phyloP scores from a whole-genome alignment of 2,329 filamentous ascomycete genomes.

The Graphilbum ipis-grandicollis region DNA sequence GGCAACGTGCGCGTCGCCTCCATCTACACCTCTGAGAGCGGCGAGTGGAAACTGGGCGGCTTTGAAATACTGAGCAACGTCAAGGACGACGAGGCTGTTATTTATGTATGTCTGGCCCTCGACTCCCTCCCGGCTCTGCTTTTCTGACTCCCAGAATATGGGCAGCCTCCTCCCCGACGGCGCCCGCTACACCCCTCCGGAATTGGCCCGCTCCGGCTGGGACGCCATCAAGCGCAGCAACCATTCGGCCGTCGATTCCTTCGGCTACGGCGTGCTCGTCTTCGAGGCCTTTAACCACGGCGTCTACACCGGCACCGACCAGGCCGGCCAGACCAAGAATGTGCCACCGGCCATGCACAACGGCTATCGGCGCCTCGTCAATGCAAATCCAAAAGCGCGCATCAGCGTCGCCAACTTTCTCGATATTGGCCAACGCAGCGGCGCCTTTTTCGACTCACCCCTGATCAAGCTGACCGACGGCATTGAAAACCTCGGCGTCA shows the following conservation, averaged over 20 bases:
- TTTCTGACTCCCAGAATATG: slow-evolving; percentile 41
- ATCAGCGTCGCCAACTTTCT: slow-evolving; percentile 73
- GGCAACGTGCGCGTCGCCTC: slow-evolving; percentile 73
- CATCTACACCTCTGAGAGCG: slow-evolving; percentile 85
- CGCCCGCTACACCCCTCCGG: slow-evolving; percentile 69
- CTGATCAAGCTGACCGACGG: slow-evolving; percentile 85
- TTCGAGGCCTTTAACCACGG: slow-evolving; percentile 80
- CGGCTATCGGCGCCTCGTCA: slow-evolving; percentile 77
- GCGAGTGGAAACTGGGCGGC: slow-evolving; percentile 92
- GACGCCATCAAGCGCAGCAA: slow-evolving; percentile 73
- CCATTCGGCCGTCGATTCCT: slow-evolving; percentile 69
- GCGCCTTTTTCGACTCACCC: slow-evolving; percentile 83
- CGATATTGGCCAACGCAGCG: slow-evolving; percentile 67
- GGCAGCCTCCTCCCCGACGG: slow-evolving; percentile 78
- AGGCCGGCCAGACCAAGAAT: slow-evolving; percentile 70
- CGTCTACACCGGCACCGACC: slow-evolving; percentile 56
- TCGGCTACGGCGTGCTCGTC: slow-evolving; percentile 67
- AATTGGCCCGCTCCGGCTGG: slow-evolving; percentile 79
- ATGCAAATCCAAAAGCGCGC: slow-evolving; percentile 75
- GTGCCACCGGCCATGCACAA: slow-evolving; percentile 79
- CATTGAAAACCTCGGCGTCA: slow-evolving; percentile 82
- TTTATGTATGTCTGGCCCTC: slow-evolving; percentile 47
- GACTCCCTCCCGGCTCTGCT: background rate
- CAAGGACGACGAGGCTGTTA: slow-evolving; percentile 86
- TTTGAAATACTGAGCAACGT: slow-evolving; percentile 89